Evolutionary conservation across 2,329 filamentous ascomycete species (phyloP).

Genomic region (Dothistroma septosporum): DNA sequence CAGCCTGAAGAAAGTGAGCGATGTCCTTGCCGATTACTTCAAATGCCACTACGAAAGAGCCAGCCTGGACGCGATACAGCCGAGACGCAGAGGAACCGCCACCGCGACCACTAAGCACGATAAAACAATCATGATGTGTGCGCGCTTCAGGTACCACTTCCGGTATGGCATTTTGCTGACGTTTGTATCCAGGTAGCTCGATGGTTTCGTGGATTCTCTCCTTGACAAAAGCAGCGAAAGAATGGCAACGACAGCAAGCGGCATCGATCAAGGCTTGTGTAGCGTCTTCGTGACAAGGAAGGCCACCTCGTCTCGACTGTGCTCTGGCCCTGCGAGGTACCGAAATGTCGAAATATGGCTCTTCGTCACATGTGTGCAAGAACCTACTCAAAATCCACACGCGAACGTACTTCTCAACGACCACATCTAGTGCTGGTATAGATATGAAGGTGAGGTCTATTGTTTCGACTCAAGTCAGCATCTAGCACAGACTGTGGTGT

Average conservation of each 20-base stretch:
- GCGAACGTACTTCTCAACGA: too few relatives aligned
- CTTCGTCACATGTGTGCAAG: too few relatives aligned
- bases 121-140: conserved; percentile 35
- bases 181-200: conserved; percentile 22
- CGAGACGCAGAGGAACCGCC: conserved; percentile 42
- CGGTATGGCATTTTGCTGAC: not conserved
- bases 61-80: conserved; percentile 41
- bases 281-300: not conserved
- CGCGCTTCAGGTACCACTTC: not conserved
- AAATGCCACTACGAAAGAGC: conserved; percentile 38
- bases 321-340: too few relatives aligned
- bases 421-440: not conserved
- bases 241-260: conserved; percentile 26
- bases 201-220: conserved; percentile 43
- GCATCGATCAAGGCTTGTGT: not conserved
- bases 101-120: conserved; percentile 36
- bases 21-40: conserved; percentile 25
- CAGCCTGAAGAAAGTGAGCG: conserved; percentile 23
- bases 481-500: not conserved
- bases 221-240: conserved; percentile 36
- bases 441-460: not conserved
- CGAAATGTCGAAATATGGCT: too few relatives aligned
- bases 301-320: too few relatives aligned
- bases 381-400: too few relatives aligned
- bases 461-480: not conserved